phyloP scores from a whole-genome alignment of 2,329 filamentous ascomycete species.

The Xylariaceae sp. region DNA sequence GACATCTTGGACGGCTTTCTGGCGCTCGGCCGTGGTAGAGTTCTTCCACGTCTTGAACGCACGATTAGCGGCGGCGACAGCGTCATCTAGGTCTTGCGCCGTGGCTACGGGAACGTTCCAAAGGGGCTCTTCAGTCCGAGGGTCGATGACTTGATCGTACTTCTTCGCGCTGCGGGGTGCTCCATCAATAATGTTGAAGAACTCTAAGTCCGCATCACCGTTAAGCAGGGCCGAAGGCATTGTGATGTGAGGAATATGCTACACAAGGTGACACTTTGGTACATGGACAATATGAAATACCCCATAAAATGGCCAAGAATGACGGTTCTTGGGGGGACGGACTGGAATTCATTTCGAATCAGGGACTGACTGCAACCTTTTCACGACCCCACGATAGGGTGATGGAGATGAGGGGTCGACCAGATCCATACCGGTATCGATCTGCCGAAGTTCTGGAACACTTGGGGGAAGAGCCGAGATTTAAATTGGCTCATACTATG shows the following conservation, averaged over 20 bases:
- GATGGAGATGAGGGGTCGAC: neutral
- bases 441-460: neutral
- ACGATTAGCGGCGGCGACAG: constrained; percentile 39
- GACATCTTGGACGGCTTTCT: constrained; percentile 34
- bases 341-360: neutral
- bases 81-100: constrained; percentile 34
- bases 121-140: constrained; percentile 39
- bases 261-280: no score
- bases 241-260: no score
- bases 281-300: no score
- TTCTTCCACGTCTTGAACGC: constrained; percentile 45
- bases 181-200: constrained; percentile 43
- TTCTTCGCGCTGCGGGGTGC: constrained; percentile 30
- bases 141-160: constrained; percentile 36
- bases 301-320: no score
- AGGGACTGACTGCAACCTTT: neutral
- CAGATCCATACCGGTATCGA: neutral
- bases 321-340: neutral
- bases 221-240: constrained; percentile 5
- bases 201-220: constrained; percentile 22
- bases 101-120: constrained; percentile 43
- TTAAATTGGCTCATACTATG: neutral
- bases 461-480: neutral
- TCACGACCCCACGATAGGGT: neutral
- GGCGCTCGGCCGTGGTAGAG: constrained; percentile 38